Conservation (phyloP, 2,329 filamentous ascomycete genomes). For the Aspergillus brasiliensis region DNA sequence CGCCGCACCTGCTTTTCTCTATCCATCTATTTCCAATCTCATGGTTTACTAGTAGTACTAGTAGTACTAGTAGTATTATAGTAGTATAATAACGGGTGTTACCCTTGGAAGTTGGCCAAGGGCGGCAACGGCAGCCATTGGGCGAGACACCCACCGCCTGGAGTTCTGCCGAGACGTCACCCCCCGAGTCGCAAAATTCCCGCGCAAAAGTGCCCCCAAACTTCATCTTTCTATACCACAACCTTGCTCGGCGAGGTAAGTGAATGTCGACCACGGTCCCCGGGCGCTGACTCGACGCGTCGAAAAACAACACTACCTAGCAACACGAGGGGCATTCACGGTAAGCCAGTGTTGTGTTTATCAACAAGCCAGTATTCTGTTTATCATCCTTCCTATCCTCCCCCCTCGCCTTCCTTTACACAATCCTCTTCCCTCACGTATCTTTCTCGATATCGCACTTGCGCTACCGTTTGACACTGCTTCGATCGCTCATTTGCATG, state of each 20-base stretch:
- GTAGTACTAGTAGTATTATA: too few species aligned
- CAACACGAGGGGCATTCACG: slow-evolving; percentile 5
- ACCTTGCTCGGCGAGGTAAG: slow-evolving; percentile 12
- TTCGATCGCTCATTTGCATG: not conserved
- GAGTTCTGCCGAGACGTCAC: slow-evolving; percentile 20
- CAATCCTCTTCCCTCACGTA: slow-evolving; percentile 6
- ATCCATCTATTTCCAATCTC: too few species aligned
- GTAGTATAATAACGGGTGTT: too few species aligned
- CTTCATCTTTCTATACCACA: slow-evolving; percentile 8
- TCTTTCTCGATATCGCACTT: not conserved
- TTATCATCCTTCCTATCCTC: slow-evolving; percentile 5
- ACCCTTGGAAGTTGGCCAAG: not conserved
- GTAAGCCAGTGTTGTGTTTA: slow-evolving; percentile 5
- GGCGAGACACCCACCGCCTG: slow-evolving; percentile 15
- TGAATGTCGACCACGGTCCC: slow-evolving; percentile 11
- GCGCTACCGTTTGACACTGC: not conserved
- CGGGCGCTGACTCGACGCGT: slow-evolving; percentile 5
- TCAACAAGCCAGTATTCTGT: not conserved
- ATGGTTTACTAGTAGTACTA: too few species aligned
- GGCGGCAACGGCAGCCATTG: slow-evolving; percentile 6
- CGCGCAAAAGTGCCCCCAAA: slow-evolving; percentile 5
- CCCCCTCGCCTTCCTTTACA: slow-evolving; percentile 4
- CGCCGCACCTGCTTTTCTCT: too few species aligned
- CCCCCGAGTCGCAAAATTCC: slow-evolving; percentile 20
- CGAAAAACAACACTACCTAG: slow-evolving; percentile 5